These are phyloP conservation scores for Beauveria sp. DNA, from an alignment of 2,329 filamentous ascomycete species.

Conservation along the genomic window DNA sequence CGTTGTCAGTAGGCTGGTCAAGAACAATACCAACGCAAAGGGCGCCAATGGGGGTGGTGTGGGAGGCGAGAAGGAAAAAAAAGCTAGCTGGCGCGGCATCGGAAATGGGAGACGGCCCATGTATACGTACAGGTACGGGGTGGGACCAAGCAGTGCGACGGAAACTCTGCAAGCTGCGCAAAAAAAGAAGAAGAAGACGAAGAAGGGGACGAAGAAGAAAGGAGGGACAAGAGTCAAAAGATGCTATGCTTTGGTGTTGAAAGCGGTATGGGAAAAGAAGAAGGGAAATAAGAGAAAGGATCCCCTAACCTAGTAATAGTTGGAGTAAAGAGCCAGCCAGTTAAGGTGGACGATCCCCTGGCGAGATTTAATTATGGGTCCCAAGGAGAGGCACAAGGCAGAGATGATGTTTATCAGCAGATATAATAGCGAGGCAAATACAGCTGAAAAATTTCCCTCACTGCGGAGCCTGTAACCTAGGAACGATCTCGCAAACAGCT, in stretches of 20 bases:
- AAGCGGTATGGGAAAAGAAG: constrained; percentile 2
- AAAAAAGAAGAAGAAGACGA: neutral
- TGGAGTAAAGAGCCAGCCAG: neutral
- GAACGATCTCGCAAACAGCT: too few relatives aligned
- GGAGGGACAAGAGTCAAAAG: neutral
- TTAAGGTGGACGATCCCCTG: constrained; percentile 10
- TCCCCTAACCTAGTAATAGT: neutral
- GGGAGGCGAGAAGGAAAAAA: neutral
- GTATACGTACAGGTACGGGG: neutral
- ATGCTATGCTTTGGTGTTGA: neutral
- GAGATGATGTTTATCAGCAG: neutral
- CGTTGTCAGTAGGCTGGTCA: neutral
- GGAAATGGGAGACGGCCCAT: neutral
- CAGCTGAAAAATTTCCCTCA: too few relatives aligned
- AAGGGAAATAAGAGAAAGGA: neutral
- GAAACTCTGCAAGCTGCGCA: neutral
- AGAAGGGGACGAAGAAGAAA: neutral
- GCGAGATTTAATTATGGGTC: constrained; percentile 9
- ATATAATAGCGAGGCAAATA: too few relatives aligned
- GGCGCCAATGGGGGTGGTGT: neutral
- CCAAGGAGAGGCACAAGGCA: neutral
- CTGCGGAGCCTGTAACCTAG: too few relatives aligned
- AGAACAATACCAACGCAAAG: neutral
- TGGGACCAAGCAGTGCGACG: neutral
- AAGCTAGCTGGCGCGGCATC: neutral